Conservation (phyloP, 768 basidiomycete species). For the Panus rudis region DNA sequence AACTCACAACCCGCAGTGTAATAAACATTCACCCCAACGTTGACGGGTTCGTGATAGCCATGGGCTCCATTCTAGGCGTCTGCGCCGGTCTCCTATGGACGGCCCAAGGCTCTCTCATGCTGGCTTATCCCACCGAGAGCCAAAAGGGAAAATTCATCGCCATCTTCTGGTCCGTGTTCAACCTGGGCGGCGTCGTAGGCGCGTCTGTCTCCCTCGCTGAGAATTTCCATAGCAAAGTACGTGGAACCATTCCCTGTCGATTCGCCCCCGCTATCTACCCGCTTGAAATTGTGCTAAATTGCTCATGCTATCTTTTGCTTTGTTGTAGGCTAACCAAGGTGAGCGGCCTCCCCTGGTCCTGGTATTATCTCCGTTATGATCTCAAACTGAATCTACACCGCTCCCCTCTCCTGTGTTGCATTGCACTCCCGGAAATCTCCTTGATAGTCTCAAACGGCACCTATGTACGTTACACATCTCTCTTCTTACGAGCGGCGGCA, state of each 20-base stretch:
- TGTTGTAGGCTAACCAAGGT: background rate
- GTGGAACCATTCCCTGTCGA: constrained; percentile 18
- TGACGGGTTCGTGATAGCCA: constrained; percentile 57
- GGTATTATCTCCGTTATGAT: too few relatives aligned
- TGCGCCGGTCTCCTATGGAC: constrained; percentile 75
- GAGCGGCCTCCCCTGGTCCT: background rate
- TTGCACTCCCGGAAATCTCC: too few relatives aligned
- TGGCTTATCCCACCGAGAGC: constrained; percentile 74
- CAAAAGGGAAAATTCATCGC: constrained; percentile 75
- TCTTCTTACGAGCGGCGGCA: constrained; percentile 65
- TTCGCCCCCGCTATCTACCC: constrained; percentile 5
- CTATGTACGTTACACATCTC: constrained; percentile 67
- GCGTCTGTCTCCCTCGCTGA: constrained; percentile 66
- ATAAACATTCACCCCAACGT: constrained; percentile 63
- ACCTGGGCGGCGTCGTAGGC: constrained; percentile 74
- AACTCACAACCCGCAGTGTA: constrained; percentile 33
- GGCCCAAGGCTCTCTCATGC: constrained; percentile 78
- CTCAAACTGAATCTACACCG: too few relatives aligned
- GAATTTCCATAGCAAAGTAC: constrained; percentile 58
- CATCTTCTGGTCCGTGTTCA: constrained; percentile 83
- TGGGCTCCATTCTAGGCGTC: constrained; percentile 68
- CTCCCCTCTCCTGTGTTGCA: too few relatives aligned
- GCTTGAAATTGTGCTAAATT: background rate
- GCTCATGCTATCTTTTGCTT: background rate
- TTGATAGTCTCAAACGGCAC: constrained; percentile 60